Evolutionary conservation across 139 green algal genomes (phyloP), one percentile per base, ranked within the genome.

Genomic region (Chlorella sp.): DNA sequence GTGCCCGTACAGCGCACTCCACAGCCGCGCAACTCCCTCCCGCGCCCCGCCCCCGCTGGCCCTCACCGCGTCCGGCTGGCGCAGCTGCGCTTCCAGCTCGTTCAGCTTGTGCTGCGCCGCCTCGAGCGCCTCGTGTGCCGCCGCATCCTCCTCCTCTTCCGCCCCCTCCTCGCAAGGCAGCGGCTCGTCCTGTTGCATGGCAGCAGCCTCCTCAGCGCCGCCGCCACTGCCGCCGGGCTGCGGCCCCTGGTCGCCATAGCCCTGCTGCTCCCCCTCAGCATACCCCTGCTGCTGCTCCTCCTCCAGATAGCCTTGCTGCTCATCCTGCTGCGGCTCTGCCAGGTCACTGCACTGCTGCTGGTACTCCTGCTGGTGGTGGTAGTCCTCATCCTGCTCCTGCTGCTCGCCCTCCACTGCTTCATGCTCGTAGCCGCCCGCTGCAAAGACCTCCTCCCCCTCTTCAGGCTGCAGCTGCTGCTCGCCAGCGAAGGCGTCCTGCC

Each of bases 21-120:
- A n/a, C n/a, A n/a, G n/a, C n/a, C n/a, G n/a, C n/a, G n/a, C n/a
- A n/a, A n/a, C n/a, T n/a, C n/a, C n/a, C n/a, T n/a, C n/a, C n/a
- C n/a, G n/a, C n/a, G n/a, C n/a, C n/a, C n/a, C n/a, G n/a, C n/a
- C n/a, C n/a, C n/a, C n/a, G n/a, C n/a, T n/a, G n/a, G n/a, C n/a
- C 9, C 51, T 24, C 51, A 60, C 85, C 6, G 90, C 93, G 60
- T 96, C 93, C 6, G 89, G 87, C 76, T 93, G 87, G 70, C 88
- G 84, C n/a, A 96, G 85, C 11, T 89, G 62, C 30, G 83, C 87
- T 82, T 95, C 92, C 38, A 94, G 81, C 78, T 90, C 74, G 58
- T 85, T 88, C 40, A 93, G 73, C 82, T 69, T 34, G 62, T 69
- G 62, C 30, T 69, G 32, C 62, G 62, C 62, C 36, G 70, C 70